Percentiles rank a stretch among this genome's conserved stretches.
Conservation (phyloP, 148 eudicot species). For the Rhododendron molle region DNA sequence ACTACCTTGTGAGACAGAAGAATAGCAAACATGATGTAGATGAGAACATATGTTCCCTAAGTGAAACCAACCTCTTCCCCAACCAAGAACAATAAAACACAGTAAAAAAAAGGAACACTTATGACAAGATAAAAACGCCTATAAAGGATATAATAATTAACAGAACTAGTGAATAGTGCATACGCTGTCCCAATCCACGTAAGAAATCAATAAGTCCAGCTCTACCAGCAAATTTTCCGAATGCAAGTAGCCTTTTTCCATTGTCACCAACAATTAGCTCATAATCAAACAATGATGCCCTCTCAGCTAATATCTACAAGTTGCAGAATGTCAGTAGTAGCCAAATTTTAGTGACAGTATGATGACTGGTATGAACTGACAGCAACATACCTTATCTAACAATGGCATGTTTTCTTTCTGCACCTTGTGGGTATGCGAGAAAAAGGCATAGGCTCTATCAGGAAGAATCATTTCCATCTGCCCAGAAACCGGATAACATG, state of each 20-base stretch:
- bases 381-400: slow-evolving; percentile 69
- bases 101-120: not conserved
- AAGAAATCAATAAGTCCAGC: slow-evolving; percentile 94
- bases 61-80: not conserved
- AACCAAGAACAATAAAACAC: not conserved
- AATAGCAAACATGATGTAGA: not conserved
- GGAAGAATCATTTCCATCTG: slow-evolving; percentile 98
- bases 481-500: slow-evolving; percentile 18
- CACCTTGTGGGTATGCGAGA: slow-evolving; percentile 98
- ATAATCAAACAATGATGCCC: slow-evolving; percentile 84
- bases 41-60: not conserved
- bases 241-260: slow-evolving; percentile 84
- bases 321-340: not conserved
- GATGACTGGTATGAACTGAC: not conserved
- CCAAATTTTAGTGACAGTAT: not conserved
- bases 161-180: slow-evolving; percentile 15
- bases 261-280: slow-evolving; percentile 90
- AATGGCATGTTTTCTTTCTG: slow-evolving; percentile 95
- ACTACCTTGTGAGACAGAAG: not conserved
- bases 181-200: slow-evolving; percentile 85
- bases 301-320: slow-evolving; percentile 66
- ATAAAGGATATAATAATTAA: not conserved
- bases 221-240: slow-evolving; percentile 95
- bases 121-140: not conserved
- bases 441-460: slow-evolving; percentile 92